phyloP scores from a whole-genome alignment of 163 green algal species.

The Prototheca cutis region DNA sequence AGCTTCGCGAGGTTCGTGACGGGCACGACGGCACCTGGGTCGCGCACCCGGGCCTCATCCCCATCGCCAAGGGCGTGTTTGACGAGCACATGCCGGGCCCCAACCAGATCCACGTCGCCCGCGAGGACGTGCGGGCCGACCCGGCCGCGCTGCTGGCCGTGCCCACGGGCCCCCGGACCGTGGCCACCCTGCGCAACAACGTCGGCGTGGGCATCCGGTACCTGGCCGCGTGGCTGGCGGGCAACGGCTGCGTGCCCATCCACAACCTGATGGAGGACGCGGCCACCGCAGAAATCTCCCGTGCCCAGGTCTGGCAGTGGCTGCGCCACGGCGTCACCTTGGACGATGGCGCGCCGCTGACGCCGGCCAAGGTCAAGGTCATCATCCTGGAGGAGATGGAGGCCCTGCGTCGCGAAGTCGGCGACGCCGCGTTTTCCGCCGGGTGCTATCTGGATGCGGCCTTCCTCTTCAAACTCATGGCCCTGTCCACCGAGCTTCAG shows the following conservation, averaged over 20 bases:
- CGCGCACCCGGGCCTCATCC: slow-evolving; percentile 69
- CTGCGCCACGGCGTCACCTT: slow-evolving; percentile 54
- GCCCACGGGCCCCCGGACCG: slow-evolving; percentile 29
- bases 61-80: slow-evolving; percentile 48
- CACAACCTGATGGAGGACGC: slow-evolving; percentile 90
- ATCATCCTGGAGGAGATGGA: slow-evolving; percentile 61
- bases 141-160: slow-evolving; percentile 37
- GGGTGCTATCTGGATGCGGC: slow-evolving; percentile 62
- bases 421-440: slow-evolving; percentile 36
- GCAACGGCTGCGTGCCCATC: slow-evolving; percentile 79
- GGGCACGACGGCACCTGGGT: slow-evolving; percentile 85
- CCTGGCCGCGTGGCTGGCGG: slow-evolving; percentile 75
- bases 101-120: slow-evolving; percentile 54
- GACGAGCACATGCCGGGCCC: slow-evolving; percentile 60
- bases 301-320: slow-evolving; percentile 76
- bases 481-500: slow-evolving; percentile 23
- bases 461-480: slow-evolving; percentile 44
- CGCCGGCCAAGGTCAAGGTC: slow-evolving; percentile 35
- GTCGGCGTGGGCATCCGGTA: slow-evolving; percentile 58
- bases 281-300: slow-evolving; percentile 79
- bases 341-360: slow-evolving; percentile 49
- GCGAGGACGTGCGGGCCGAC: slow-evolving; percentile 19
- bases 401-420: slow-evolving; percentile 34
- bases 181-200: slow-evolving; percentile 63
- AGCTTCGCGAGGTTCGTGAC: slow-evolving; percentile 72